Evolutionary conservation across 1,284 basidiomycete genomes (phyloP).

Genomic region (Ceratobasidium sp.): DNA sequence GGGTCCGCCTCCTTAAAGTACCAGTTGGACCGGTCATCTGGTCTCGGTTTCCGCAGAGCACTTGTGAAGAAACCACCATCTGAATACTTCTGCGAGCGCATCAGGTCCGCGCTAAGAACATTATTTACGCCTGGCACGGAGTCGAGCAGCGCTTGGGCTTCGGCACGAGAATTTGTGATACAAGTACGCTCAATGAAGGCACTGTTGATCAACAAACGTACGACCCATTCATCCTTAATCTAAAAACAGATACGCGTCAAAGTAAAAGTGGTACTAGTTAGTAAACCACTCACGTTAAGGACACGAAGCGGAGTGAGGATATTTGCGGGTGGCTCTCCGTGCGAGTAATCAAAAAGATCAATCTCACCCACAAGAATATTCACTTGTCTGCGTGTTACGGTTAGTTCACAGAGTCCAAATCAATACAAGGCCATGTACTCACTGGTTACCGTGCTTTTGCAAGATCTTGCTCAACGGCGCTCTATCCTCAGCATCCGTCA

Average conservation of each 20-base stretch:
- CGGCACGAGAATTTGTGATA: conserved; percentile 71
- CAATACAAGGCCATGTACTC: conserved; percentile 65
- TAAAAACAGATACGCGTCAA: conserved; percentile 55
- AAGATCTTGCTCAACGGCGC: conserved; percentile 73
- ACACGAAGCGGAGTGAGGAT: conserved; percentile 85
- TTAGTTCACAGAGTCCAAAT: conserved; percentile 33
- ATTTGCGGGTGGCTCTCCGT: conserved; percentile 68
- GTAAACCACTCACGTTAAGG: conserved; percentile 73
- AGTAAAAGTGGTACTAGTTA: background rate
- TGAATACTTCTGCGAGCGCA: conserved; percentile 66
- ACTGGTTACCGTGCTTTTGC: conserved; percentile 56
- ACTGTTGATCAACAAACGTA: conserved; percentile 86
- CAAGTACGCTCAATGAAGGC: conserved; percentile 79
- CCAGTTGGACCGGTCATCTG: conserved; percentile 18
- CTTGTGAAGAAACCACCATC: conserved; percentile 57
- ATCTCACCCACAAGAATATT: conserved; percentile 74
- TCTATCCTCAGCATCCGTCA: conserved; percentile 81
- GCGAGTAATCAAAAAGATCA: conserved; percentile 82
- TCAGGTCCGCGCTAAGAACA: conserved; percentile 35
- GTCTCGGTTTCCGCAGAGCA: conserved; percentile 20
- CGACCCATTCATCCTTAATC: conserved; percentile 81
- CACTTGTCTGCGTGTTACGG: conserved; percentile 55
- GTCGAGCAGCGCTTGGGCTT: conserved; percentile 70
- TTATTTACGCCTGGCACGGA: conserved; percentile 54
- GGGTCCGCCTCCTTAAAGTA: conserved; percentile 30